Evolutionary conservation across 495 filamentous ascomycete genomes (phyloP), one percentile per base, ranked within the genome.

Genomic region (Tuber magnatum): DNA sequence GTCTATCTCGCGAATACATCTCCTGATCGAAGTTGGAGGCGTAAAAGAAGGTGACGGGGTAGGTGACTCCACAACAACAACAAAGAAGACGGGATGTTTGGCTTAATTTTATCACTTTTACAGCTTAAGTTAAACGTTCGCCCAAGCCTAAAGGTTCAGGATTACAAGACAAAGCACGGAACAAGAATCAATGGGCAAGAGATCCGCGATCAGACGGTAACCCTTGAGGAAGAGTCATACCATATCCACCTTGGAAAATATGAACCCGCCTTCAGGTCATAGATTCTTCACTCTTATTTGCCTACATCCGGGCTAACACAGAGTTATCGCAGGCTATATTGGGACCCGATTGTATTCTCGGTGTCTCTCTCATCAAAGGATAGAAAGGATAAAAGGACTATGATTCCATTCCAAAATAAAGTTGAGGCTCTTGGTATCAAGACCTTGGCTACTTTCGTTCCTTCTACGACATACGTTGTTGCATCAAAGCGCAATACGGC

Each of bases 351-450:
- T 0, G 90, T 92, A 3, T 84, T 99, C 40, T 94, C 90, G 74
- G 94, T 96, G 81, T 93, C 92, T 4, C 91, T 94, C 76, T 89
- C 88, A n/a, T 86, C 86, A 70, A 97, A 92, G 81, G 89, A 93
- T 79, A 87, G 89, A 72, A 91, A 90, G 77, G 86, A 88, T 16
- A 88, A 92, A 77, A 91, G 93, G 32, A 88, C 91, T 70, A 84
- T 91, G 20, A 86, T 84, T 2, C 87, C 83, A 28, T 85, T 91
- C 35, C 88, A 89, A 75, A 86, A 87, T 43, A 87, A 87, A 68
- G 86, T 97, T 14, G 92, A 94, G 80, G 88, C 89, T 73, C 87
- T 96, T 42, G 96, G 97, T 83, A 91, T 98, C 81, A 99, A 98
- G 81, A 90, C 91, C 28, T 85, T 92, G 65, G 85, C 87, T 32